These are phyloP conservation scores for Rhynchospora tenuis DNA, from an alignment of 176 grass and related monocot species.

Conservation along the genomic window DNA sequence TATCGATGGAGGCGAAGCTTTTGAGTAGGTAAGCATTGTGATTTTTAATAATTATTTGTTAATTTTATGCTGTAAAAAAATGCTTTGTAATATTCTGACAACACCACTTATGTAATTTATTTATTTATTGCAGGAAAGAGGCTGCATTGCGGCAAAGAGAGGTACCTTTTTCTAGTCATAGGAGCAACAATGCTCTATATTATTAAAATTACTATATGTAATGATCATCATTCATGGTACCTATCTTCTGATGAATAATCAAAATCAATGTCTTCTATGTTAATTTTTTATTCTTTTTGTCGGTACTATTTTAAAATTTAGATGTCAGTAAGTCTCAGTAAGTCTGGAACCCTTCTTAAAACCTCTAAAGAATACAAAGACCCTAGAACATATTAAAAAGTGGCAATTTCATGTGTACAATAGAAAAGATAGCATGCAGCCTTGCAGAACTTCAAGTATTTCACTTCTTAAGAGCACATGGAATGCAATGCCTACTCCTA, in stretches of 20 bases:
- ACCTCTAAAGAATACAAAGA: not conserved
- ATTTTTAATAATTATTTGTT: slow-evolving; percentile 20
- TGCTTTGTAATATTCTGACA: slow-evolving; percentile 14
- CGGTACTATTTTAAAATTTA: not conserved
- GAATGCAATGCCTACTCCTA: not conserved
- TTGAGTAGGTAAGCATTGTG: slow-evolving; percentile 73
- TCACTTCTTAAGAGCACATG: not conserved
- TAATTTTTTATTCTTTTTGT: slow-evolving; percentile 14
- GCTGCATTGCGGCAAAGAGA: slow-evolving; percentile 95
- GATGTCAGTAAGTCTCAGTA: not conserved
- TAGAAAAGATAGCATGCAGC: not conserved
- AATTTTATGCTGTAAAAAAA: slow-evolving; percentile 30
- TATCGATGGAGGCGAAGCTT: slow-evolving; percentile 84
- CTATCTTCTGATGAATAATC: not conserved
- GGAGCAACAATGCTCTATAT: not conserved
- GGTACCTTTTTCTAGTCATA: slow-evolving; percentile 42
- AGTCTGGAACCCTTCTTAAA: not conserved
- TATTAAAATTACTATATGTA: not conserved
- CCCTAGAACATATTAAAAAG: not conserved
- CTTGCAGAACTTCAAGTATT: not conserved
- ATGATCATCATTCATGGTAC: not conserved
- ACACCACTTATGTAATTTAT: not conserved
- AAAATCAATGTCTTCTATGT: slow-evolving; percentile 4
- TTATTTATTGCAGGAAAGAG: slow-evolving; percentile 76
- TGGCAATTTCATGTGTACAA: not conserved